Evolutionary conservation across 805 yeast genomes (phyloP), one percentile per base, ranked within the genome.

Genomic region (Metschnikowia cerradonensis): DNA sequence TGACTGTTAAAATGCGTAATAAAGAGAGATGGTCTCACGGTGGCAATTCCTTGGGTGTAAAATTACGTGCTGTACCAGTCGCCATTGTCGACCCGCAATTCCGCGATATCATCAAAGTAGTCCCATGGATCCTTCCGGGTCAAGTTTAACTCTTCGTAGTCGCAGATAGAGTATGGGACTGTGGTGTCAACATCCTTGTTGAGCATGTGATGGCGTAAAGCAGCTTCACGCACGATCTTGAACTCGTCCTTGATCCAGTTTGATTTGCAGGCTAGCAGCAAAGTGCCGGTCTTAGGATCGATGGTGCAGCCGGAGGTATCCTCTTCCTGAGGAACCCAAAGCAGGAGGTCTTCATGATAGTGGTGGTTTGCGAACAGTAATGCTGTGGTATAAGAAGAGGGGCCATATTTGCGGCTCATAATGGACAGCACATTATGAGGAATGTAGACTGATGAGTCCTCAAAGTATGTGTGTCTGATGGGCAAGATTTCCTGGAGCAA

Each of bases 261-360:
- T 5, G 51, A 51, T 33, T 37, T 43, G 38, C 58, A 54, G 17
- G 36, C 10, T 14, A 23, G 32, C 38, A 48, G 68, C 41, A 77
- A 55, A 23, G 62, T 59, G 2, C 55, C 47, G 7, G 79, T 76
- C 13, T 79, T 66, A 35, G 73, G 57, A 13, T 57, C 51, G 3
- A 66, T 62, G 14, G 59, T 47, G 10, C 60, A 58, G 37, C 65
- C 65, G 41, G 23, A 6, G 31, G 39, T 6, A 59, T 81, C 77
- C 7, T 71, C 56, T 22, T 63, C 59, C 55, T 76, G 74, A 4
- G 77, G 71, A 3, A 78, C 79, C 82, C 81, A 78, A 34, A 77
- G 55, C 20, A 66, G 64, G 46, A 77, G 65, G 50, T 76, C 78
- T n/a, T 56, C 48, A 52, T 73, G 78, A 57, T 66, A 76, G 47